Base-by-base conservation (phyloP, 2,329 filamentous ascomycete genomes). In the Aspergillus arachidicola region DNA sequence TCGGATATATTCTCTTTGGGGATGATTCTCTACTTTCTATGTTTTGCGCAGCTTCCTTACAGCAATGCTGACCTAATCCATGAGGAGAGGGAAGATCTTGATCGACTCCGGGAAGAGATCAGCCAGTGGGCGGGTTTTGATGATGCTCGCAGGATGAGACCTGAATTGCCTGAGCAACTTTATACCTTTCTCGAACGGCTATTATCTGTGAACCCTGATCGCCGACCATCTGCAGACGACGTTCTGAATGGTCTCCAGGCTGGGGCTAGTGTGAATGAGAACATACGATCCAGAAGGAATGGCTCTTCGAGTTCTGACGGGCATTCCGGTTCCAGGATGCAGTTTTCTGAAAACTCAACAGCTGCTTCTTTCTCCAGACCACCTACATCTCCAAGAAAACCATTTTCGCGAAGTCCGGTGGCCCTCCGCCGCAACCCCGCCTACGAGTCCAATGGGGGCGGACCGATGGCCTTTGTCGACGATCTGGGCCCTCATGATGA, bases 21-120 rank as follows among this genome's bases (percentile, higher is more conserved):
- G 56, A 97, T 99, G 94, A 98, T 98, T 61, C 85, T 99, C 4
- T 96, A 98, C 77, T 99, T 99, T 74, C 91, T 99, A 84, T 99
- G 95, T 76, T 99, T 99, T 75, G 92, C 91, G 1, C 86, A 90
- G 54, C 84, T 99, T 12, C 95, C 95, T 0, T 99, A 98, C 74
- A 84, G 81, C 28, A 91, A 90, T 69, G 92, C 94, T 58, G 94
- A 98, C 73, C 85, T 90, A 4, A 84, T 96, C 26, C 88, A 97
- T 64, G 94, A 98, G 76, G 94, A 98, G 73, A 89, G 93, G 60
- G 95, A 99, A 75, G 93, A 98, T 68, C 84, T 97, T 6, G 93
- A 97, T 69, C 83, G 89, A 68, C 84, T 99, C 34, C 88, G 94
- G 48, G 90, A 85, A 3, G 95, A 99, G 76, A 98, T 99, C 61